Evolutionary conservation across 441 rosid species (phyloP), one percentile per base, ranked within the genome.

Genomic region (Viola pubescens): DNA sequence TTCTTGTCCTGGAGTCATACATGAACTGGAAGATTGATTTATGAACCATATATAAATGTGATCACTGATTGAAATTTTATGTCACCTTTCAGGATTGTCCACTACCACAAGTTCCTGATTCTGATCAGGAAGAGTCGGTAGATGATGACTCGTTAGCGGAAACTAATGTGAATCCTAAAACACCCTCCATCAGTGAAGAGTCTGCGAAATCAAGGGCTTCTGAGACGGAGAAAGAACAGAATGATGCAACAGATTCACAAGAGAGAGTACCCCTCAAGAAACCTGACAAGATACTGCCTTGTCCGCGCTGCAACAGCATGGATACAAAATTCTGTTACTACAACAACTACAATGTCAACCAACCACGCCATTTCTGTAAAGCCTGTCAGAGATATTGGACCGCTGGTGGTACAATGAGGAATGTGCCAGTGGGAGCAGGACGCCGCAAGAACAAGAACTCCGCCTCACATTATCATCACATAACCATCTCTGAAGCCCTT

Each of bases 381-480:
- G 81, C 94, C 7, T 91, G 97, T 76, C 96, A 88, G 75, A 79
- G 97, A 66, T 88, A 91, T 62, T 91, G 97, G 97, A 91, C 96
- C 13, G 86, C 90, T 0, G 94, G 97, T 4, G 97, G 97, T 5
- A 84, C 89, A 40, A 90, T 90, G 95, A 82, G 97, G 70, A 90
- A 86, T 5, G 88, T 88, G 1, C 91, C 97, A 0, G 96, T 91
- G 0, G 97, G 96, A 3, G 96, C 97, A 10, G 97, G 97, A 26
- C 85, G 97, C 11, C 85, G 97, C 58, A 91, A 86, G 82, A 88
- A 78, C 77, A 88, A 88, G 81, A 84, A 77, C 74, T 74, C 86
- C 4, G 69, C 83, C 11, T 80, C 82, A 7, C 86, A 81, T 34
- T 81, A 82, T 72, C 83, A 70, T 1, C 91, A 86, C 54, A 81